Conservation (phyloP, 2,329 filamentous ascomycete species). For the Hyphodiscus sp. region DNA sequence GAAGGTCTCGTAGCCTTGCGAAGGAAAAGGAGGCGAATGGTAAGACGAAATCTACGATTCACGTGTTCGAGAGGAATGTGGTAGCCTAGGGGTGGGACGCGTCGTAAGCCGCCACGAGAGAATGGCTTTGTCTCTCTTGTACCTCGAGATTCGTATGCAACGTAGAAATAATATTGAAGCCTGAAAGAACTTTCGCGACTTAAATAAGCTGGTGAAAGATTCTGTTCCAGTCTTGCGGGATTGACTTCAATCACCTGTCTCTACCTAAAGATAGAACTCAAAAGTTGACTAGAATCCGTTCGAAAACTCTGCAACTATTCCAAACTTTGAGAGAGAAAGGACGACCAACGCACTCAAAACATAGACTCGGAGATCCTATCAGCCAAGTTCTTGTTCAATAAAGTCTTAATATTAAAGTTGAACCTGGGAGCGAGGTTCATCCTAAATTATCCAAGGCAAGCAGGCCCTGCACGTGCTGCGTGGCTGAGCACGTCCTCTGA, state of each 20-base stretch:
- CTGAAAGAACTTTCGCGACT: neutral
- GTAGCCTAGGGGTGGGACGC: slow-evolving; percentile 8
- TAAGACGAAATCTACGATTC: neutral
- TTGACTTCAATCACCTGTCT: neutral
- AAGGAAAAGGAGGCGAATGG: neutral
- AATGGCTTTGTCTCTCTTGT: neutral
- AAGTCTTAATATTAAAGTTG: too few relatives aligned
- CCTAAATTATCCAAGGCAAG: neutral
- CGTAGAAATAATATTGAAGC: neutral
- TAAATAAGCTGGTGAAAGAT: neutral
- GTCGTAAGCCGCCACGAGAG: slow-evolving; percentile 3
- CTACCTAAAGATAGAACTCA: neutral
- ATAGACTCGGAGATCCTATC: neutral
- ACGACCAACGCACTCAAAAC: neutral
- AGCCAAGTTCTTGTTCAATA: too few relatives aligned
- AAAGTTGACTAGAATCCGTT: neutral
- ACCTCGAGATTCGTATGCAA: neutral
- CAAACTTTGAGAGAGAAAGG: neutral
- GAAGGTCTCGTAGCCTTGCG: neutral
- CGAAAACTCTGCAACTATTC: neutral
- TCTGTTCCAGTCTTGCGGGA: neutral
- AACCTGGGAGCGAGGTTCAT: too few relatives aligned
- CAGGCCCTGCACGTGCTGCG: slow-evolving; percentile 5
- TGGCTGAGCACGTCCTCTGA: slow-evolving; percentile 6
- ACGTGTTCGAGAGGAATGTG: slow-evolving; percentile 6